A percentile compares a stretch with the other conserved stretches of the same genome.
phyloP scores from a whole-genome alignment of 176 grass and related monocot genomes.

The Eragrostis nindensis region DNA sequence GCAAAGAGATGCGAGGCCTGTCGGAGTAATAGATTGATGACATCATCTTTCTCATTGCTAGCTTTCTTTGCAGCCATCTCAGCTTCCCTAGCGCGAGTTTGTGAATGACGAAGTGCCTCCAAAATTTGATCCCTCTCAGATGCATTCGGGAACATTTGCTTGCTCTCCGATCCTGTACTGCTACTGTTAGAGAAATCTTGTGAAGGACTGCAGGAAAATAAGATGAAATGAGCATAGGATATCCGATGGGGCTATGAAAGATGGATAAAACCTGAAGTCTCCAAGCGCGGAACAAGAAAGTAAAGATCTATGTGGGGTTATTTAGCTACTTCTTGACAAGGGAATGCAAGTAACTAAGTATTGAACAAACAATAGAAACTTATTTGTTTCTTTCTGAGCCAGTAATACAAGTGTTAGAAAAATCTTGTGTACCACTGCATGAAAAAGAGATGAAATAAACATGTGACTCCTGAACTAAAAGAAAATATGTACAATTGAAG shows the following conservation, averaged over 20 bases:
- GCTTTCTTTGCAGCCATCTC: constrained; percentile 74
- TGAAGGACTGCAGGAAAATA: constrained; percentile 3
- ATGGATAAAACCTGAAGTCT: constrained; percentile 10
- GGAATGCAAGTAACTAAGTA: neutral
- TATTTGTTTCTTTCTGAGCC: neutral
- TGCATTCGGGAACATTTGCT: constrained; percentile 10
- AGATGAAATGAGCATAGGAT: constrained; percentile 18
- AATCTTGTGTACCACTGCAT: constrained; percentile 9
- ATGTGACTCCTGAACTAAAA: neutral
- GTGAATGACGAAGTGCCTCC: constrained; percentile 83
- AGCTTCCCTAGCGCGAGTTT: constrained; percentile 85
- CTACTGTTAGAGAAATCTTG: constrained; percentile 21
- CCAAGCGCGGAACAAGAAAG: neutral
- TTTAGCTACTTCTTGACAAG: neutral
- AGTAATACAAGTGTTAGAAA: constrained; percentile 4
- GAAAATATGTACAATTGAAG: neutral
- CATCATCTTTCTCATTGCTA: constrained; percentile 65
- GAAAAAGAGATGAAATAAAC: neutral
- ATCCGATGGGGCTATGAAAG: neutral
- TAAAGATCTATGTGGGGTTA: constrained; percentile 1
- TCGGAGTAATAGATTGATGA: constrained; percentile 66
- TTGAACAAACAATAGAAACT: neutral
- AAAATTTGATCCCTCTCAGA: constrained; percentile 51
- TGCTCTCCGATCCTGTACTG: neutral
- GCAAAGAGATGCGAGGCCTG: constrained; percentile 85